These are phyloP conservation scores for Epichloe coenophiala DNA, from an alignment of 2,329 filamentous ascomycete species.

Conservation along the genomic window DNA sequence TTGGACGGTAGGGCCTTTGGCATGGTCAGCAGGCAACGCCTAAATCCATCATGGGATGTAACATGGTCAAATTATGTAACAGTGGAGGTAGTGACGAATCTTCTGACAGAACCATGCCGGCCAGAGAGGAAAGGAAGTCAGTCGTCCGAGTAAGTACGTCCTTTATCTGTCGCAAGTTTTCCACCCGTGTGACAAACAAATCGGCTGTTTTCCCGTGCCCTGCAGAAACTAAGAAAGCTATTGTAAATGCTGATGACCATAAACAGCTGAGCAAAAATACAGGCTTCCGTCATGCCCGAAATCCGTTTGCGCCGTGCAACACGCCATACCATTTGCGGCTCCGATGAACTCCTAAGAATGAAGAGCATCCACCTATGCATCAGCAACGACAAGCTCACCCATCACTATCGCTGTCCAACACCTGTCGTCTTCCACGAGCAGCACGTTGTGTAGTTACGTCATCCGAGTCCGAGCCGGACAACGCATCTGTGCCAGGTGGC, in stretches of 20 bases:
- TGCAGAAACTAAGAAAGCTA: not conserved
- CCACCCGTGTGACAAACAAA: no score
- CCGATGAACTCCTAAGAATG: no score
- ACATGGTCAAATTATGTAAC: no score
- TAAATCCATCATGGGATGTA: no score
- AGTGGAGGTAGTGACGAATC: no score
- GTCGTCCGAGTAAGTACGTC: no score
- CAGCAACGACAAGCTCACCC: conserved; percentile 5
- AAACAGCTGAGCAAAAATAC: not conserved
- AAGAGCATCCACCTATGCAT: not conserved
- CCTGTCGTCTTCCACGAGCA: conserved; percentile 14
- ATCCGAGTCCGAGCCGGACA: conserved; percentile 10
- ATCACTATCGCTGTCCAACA: conserved; percentile 20
- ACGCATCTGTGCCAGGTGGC: not conserved
- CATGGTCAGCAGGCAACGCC: no score
- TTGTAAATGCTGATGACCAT: not conserved
- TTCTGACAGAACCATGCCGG: no score
- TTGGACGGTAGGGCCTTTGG: no score
- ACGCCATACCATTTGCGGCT: not conserved
- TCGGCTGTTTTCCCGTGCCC: not conserved
- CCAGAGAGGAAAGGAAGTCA: no score
- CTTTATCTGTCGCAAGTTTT: no score
- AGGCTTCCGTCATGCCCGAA: not conserved
- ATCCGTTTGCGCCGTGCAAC: not conserved
- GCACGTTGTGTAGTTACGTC: conserved; percentile 9